phyloP scores from a whole-genome alignment of 768 basidiomycete genomes.

The Phaeotremella fagi region DNA sequence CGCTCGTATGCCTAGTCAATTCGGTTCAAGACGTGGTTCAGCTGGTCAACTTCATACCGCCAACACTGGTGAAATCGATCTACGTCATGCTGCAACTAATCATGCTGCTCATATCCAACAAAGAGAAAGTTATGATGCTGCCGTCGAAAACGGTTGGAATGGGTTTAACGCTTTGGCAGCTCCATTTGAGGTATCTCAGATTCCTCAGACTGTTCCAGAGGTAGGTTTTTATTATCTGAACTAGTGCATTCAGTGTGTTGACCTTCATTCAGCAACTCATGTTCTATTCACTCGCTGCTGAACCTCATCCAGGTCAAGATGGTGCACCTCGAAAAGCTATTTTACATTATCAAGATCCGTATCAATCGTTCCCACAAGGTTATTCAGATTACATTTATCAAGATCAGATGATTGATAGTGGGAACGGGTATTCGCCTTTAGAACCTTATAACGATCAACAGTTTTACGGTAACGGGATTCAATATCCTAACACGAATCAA shows the following conservation, averaged over 20 bases:
- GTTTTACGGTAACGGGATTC: too few relatives aligned
- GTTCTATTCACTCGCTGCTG: slow-evolving; percentile 39
- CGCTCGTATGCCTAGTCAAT: slow-evolving; percentile 17
- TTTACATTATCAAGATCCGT: slow-evolving; percentile 34
- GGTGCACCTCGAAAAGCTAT: slow-evolving; percentile 40
- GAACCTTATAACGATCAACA: background rate
- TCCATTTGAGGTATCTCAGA: slow-evolving; percentile 11
- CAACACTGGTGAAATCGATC: background rate
- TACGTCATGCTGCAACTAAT: background rate
- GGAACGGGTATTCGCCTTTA: background rate
- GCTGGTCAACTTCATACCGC: slow-evolving; percentile 4
- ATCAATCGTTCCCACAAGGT: background rate
- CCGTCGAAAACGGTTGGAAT: background rate
- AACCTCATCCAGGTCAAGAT: slow-evolving; percentile 37
- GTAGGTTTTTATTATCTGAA: slow-evolving; percentile 12
- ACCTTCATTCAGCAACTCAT: slow-evolving; percentile 26
- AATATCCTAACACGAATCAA: background rate
- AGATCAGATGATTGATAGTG: too few relatives aligned
- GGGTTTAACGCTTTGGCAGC: slow-evolving; percentile 14
- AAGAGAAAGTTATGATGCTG: background rate
- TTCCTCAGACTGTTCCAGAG: slow-evolving; percentile 22
- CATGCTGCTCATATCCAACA: background rate
- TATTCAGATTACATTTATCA: background rate
- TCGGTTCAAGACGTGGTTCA: slow-evolving; percentile 21
- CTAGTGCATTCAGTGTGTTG: background rate